Evolutionary conservation across 2,329 filamentous ascomycete species (phyloP).

Genomic region (Thielaviopsis ethacetica): DNA sequence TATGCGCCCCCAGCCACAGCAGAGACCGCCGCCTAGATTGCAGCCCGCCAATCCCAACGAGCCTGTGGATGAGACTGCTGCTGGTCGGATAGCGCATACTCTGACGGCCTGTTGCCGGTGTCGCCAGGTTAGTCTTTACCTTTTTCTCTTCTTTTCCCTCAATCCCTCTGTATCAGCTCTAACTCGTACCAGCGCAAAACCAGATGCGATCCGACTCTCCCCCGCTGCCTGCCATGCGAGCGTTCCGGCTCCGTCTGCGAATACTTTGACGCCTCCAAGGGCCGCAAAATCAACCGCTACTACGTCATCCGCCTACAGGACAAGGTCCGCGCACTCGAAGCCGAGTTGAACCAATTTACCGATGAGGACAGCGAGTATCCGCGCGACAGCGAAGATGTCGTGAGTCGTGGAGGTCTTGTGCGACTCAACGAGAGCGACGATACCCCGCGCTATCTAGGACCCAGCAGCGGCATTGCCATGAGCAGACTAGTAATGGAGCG

Average conservation of each 20-base stretch:
- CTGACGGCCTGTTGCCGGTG: slow-evolving; percentile 68
- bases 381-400: slow-evolving; percentile 64
- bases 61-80: slow-evolving; percentile 14
- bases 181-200: slow-evolving; percentile 60
- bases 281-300: slow-evolving; percentile 69
- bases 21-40: slow-evolving; percentile 8
- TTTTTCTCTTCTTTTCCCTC: neutral
- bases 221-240: slow-evolving; percentile 83
- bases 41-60: slow-evolving; percentile 11
- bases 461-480: slow-evolving; percentile 91
- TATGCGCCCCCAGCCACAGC: slow-evolving; percentile 5
- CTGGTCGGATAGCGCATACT: slow-evolving; percentile 57
- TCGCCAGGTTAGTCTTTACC: slow-evolving; percentile 40
- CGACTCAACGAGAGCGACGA: slow-evolving; percentile 75
- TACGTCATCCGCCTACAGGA: slow-evolving; percentile 90
- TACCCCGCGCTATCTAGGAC: slow-evolving; percentile 71
- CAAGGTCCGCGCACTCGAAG: slow-evolving; percentile 65
- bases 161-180: neutral
- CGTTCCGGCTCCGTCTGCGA: slow-evolving; percentile 82
- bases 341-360: slow-evolving; percentile 63
- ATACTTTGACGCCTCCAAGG: slow-evolving; percentile 83
- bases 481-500: slow-evolving; percentile 91
- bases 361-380: slow-evolving; percentile 57
- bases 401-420: slow-evolving; percentile 73
- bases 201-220: slow-evolving; percentile 81